These are phyloP conservation scores for Buddleja alternifolia DNA, from an alignment of 257 asterid genomes.

Conservation along the genomic window DNA sequence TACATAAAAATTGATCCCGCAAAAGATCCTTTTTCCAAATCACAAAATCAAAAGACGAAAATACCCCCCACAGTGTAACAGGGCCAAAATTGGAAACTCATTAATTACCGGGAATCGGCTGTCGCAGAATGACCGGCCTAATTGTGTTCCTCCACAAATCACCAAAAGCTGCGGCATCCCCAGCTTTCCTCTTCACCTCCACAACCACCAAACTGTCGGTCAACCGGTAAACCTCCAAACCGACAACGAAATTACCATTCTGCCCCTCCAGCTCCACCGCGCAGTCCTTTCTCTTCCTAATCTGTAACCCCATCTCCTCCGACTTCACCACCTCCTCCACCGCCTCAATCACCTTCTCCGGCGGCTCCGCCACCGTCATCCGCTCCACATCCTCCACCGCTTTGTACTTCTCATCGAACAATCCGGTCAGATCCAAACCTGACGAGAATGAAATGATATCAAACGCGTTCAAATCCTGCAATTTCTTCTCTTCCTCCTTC, in stretches of 20 bases:
- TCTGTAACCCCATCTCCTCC: conserved; percentile 37
- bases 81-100: not conserved
- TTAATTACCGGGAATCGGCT: conserved; percentile 24
- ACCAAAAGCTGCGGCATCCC: conserved; percentile 48
- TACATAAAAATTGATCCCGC: no score
- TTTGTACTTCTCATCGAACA: conserved; percentile 46
- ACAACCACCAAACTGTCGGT: conserved; percentile 59
- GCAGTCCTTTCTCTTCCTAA: conserved; percentile 52
- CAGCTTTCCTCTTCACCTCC: conserved; percentile 58
- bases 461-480: conserved; percentile 64
- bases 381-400: conserved; percentile 53
- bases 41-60: conserved; percentile 12
- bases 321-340: conserved; percentile 57
- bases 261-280: conserved; percentile 66
- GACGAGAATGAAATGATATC: conserved; percentile 78
- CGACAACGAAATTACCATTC: conserved; percentile 56
- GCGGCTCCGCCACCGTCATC: conserved; percentile 52
- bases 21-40: no score
- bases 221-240: conserved; percentile 55
- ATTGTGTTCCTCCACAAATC: conserved; percentile 54
- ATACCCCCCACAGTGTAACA: conserved; percentile 23
- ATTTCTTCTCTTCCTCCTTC: conserved; percentile 45
- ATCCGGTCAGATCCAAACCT: conserved; percentile 70
- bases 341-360: conserved; percentile 58
- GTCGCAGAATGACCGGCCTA: conserved; percentile 50